phyloP scores from a whole-genome alignment of 2,329 filamentous ascomycete genomes.

The Fusarium decemcellulare region DNA sequence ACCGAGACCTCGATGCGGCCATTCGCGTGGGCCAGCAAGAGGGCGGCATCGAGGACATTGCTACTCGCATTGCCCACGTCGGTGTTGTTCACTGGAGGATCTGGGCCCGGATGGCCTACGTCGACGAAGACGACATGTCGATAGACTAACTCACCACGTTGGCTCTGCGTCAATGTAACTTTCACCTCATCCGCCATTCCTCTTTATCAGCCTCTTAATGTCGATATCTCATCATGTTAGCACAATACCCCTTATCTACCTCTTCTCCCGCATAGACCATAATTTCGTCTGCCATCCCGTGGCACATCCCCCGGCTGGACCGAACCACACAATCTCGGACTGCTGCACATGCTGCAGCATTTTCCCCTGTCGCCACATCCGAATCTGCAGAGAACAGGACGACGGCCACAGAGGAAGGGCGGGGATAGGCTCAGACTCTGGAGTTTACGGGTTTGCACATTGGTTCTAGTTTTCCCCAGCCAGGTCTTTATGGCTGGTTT shows the following conservation, averaged over 20 bases:
- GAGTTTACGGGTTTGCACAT: slow-evolving; percentile 25
- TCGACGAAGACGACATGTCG: slow-evolving; percentile 57
- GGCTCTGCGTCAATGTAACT: slow-evolving; percentile 15
- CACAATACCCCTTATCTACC: slow-evolving; percentile 15
- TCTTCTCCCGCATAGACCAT: slow-evolving; percentile 18
- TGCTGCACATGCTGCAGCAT: neutral
- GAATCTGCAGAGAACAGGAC: slow-evolving; percentile 23
- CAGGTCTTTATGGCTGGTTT: neutral
- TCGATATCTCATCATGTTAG: slow-evolving; percentile 20
- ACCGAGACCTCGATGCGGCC: slow-evolving; percentile 52
- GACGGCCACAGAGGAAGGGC: slow-evolving; percentile 14
- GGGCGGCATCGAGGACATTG: slow-evolving; percentile 74
- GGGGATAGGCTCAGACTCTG: slow-evolving; percentile 21
- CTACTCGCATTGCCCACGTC: slow-evolving; percentile 85
- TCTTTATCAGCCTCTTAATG: slow-evolving; percentile 43
- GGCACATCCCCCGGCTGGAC: slow-evolving; percentile 34
- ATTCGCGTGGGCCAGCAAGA: slow-evolving; percentile 64
- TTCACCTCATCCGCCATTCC: slow-evolving; percentile 25
- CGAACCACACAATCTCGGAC: slow-evolving; percentile 23
- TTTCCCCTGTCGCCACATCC: slow-evolving; percentile 3
- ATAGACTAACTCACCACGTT: slow-evolving; percentile 46
- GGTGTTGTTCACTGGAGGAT: slow-evolving; percentile 91
- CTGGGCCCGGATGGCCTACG: slow-evolving; percentile 84
- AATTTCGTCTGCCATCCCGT: slow-evolving; percentile 11
- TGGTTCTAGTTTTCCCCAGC: neutral